phyloP scores from a whole-genome alignment of 148 eudicot species.

The Camellia lanceoleosa region DNA sequence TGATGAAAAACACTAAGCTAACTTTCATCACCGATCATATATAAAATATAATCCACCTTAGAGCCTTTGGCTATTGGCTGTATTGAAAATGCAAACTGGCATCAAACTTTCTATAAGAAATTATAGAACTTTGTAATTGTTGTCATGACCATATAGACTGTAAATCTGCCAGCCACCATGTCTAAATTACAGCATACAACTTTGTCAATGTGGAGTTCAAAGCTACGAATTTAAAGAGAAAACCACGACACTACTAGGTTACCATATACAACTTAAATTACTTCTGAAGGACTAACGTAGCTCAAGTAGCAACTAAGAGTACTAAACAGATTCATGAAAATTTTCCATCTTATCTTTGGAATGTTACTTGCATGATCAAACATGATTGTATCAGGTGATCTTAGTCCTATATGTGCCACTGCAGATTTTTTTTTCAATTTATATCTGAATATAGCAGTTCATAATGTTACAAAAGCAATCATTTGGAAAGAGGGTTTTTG shows the following conservation, averaged over 20 bases:
- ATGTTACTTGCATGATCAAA: not conserved
- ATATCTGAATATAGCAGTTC: not conserved
- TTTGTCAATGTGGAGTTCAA: not conserved
- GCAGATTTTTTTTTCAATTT: not conserved
- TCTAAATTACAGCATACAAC: not conserved
- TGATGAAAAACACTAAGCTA: not conserved
- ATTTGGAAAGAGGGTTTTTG: not conserved
- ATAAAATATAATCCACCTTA: not conserved
- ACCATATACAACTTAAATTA: not conserved
- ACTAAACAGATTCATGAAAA: not conserved
- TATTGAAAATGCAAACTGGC: not conserved
- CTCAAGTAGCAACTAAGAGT: not conserved
- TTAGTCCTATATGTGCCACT: not conserved
- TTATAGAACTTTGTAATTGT: not conserved
- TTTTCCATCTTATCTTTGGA: not conserved
- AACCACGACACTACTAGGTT: not conserved
- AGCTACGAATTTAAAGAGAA: not conserved
- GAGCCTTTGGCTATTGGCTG: not conserved
- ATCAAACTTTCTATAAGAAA: not conserved
- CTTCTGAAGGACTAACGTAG: not conserved
- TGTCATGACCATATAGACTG: not conserved
- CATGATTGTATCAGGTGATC: not conserved
- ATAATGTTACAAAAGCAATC: not conserved
- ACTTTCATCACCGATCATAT: not conserved
- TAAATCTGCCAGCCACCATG: not conserved